Evolutionary conservation across 768 basidiomycete genomes (phyloP).

Genomic region (Auriscalpium orientale): DNA sequence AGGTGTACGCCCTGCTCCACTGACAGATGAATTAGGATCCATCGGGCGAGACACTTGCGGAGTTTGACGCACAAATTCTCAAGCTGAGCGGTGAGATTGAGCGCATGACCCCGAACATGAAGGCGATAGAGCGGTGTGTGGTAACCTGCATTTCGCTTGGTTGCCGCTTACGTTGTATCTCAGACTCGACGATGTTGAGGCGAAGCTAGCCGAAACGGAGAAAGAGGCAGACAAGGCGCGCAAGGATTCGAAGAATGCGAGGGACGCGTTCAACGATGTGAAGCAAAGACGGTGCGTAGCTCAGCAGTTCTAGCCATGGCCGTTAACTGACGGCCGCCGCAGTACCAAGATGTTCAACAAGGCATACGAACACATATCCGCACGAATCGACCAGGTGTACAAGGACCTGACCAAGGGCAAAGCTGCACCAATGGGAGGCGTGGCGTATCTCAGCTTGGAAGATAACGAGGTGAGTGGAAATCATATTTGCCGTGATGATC

Average conservation of each 20-base stretch:
- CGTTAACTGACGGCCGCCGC: not conserved
- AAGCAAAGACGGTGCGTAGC: conserved; percentile 64
- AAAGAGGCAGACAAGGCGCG: conserved; percentile 88
- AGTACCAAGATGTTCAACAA: conserved; percentile 87
- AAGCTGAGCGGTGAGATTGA: conserved; percentile 79
- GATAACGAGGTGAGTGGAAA: conserved; percentile 75
- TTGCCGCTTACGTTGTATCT: not conserved
- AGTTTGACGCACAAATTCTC: conserved; percentile 65
- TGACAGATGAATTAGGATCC: conserved; percentile 37
- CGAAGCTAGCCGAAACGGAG: conserved; percentile 82
- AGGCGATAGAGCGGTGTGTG: conserved; percentile 81
- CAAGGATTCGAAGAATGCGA: conserved; percentile 82
- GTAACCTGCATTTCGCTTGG: not conserved
- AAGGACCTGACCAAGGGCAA: conserved; percentile 97
- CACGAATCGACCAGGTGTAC: conserved; percentile 91
- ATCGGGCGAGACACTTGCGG: conserved; percentile 53
- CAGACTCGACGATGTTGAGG: conserved; percentile 81
- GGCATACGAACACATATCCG: conserved; percentile 94
- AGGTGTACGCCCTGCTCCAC: not conserved
- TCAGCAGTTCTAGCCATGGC: not conserved
- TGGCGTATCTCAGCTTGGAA: conserved; percentile 92
- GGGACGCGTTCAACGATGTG: conserved; percentile 85
- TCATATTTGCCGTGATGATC: conserved; percentile 10
- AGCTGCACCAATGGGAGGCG: conserved; percentile 89
- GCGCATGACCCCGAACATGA: conserved; percentile 92